Evolutionary conservation across 2,329 filamentous ascomycete species (phyloP), one percentile per base, ranked within the genome.

Genomic region (Aspergillus felis): DNA sequence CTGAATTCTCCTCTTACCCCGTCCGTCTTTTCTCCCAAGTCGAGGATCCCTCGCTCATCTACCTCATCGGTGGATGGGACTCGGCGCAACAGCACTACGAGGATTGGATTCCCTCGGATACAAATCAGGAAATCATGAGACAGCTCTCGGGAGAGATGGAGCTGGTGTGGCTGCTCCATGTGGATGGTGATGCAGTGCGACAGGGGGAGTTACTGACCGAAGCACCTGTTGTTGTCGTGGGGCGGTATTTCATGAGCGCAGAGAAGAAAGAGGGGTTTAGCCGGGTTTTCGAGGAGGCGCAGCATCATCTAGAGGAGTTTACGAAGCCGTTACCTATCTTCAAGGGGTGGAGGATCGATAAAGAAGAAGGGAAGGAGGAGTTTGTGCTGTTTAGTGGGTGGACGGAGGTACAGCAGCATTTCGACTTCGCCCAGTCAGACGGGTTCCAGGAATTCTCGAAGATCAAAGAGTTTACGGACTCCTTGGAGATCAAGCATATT

Each of bases 61-160:
- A 80, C 64, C 70, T 82, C 12, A 51, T 81, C 7, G 79, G 78
- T 8, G 74, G 72, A 57, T 82, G 79, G 79, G 67, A 73, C 1
- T 79, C 75, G 3, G 63, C 78, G 3, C 66, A 66, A 1, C 70
- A 74, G 53, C 79, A 82, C 53, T 65, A 72, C 55, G 64, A 74
- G 1, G 66, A 72, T 1, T 81, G 79, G 68, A 74, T 82, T 4
- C 72, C 75, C 0, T 74, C 76, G 0, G 47, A 64, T 12, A 70
- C 69, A 1, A 82, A 82, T 56, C 74, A 78, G 59, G 65, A 64
- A 1, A 14, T 79, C 2, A 62, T 81, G 2, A 61, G 64, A 9
- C 59, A 64, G 20, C 57, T 81, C 3, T 66, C 71, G 48, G 71
- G 70, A 5, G 64, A 71, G 17, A n/a, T 80, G 5, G 71, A 66